A percentile compares a stretch with the other conserved stretches of the same genome.
Evolutionary conservation across 495 filamentous ascomycete species (phyloP).

Genomic region (Penicillium antarcticum): DNA sequence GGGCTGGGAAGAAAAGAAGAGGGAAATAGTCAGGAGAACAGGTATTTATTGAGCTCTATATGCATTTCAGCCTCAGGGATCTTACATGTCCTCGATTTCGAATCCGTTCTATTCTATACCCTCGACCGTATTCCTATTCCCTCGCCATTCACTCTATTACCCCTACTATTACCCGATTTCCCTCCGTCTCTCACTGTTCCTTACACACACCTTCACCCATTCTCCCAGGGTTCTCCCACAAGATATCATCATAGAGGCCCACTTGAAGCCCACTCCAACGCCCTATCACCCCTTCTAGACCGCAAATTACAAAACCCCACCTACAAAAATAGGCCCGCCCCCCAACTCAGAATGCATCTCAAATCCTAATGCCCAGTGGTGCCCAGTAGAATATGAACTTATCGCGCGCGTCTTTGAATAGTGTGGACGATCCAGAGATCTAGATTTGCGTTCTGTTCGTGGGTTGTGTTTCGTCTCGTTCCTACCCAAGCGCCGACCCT

Average conservation of each 20-base stretch:
- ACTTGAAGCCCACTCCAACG: background rate
- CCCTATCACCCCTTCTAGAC: background rate
- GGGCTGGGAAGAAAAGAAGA: constrained; percentile 1
- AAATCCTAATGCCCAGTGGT: too few species aligned
- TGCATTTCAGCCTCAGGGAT: constrained; percentile 7
- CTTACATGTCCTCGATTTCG: background rate
- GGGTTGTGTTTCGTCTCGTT: background rate
- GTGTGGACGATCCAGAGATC: background rate
- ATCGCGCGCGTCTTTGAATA: background rate
- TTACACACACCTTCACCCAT: background rate
- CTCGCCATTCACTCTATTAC: background rate
- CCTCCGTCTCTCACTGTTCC: background rate
- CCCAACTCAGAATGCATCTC: background rate
- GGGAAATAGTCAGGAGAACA: background rate
- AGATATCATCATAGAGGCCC: background rate
- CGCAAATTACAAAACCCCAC: background rate
- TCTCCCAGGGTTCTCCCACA: background rate
- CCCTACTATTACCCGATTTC: background rate
- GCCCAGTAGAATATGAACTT: background rate
- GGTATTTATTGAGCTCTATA: constrained; percentile 6
- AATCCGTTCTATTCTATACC: too few species aligned
- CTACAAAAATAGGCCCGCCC: background rate
- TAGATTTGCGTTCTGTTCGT: background rate
- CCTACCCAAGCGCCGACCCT: background rate
- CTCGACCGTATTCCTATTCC: background rate